Evolutionary conservation across 345 rosid genomes (phyloP).

Genomic region (Hibiscus trionum): DNA sequence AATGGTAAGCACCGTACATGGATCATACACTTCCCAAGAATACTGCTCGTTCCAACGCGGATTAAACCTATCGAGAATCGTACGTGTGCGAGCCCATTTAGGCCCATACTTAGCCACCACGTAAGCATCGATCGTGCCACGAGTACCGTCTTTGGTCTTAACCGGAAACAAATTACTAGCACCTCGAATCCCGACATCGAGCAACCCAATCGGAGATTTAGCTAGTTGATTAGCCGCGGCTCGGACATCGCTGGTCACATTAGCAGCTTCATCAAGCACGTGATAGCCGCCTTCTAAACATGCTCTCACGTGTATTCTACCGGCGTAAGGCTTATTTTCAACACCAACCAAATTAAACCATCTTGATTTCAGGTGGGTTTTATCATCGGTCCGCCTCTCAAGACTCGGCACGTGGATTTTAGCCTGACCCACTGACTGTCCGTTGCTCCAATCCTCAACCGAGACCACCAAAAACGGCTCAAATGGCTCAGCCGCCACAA

Average conservation of each 20-base stretch:
- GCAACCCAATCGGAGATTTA: constrained; percentile 69
- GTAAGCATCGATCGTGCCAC: constrained; percentile 84
- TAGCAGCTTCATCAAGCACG: constrained; percentile 91
- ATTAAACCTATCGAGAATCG: constrained; percentile 78
- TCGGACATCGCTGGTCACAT: constrained; percentile 81
- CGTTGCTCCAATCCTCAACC: constrained; percentile 53
- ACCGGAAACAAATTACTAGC: constrained; percentile 74
- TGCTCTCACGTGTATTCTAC: constrained; percentile 67
- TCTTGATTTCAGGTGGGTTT: constrained; percentile 47
- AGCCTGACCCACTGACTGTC: constrained; percentile 53
- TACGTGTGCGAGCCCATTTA: constrained; percentile 83
- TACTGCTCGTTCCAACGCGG: constrained; percentile 97
- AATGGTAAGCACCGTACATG: constrained; percentile 73
- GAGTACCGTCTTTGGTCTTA: constrained; percentile 80
- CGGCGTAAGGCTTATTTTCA: constrained; percentile 59
- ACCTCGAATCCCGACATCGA: constrained; percentile 81
- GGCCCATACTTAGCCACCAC: constrained; percentile 96
- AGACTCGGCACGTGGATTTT: constrained; percentile 69
- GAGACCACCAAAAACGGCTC: constrained; percentile 77
- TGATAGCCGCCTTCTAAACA: constrained; percentile 92
- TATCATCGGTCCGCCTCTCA: constrained; percentile 59
- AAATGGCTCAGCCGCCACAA: constrained; percentile 91
- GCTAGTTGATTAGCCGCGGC: constrained; percentile 79
- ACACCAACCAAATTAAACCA: constrained; percentile 81
- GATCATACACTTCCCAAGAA: constrained; percentile 88